Evolutionary conservation across 2,329 filamentous ascomycete species (phyloP).

Genomic region (Arthrobotrys musiformis): DNA sequence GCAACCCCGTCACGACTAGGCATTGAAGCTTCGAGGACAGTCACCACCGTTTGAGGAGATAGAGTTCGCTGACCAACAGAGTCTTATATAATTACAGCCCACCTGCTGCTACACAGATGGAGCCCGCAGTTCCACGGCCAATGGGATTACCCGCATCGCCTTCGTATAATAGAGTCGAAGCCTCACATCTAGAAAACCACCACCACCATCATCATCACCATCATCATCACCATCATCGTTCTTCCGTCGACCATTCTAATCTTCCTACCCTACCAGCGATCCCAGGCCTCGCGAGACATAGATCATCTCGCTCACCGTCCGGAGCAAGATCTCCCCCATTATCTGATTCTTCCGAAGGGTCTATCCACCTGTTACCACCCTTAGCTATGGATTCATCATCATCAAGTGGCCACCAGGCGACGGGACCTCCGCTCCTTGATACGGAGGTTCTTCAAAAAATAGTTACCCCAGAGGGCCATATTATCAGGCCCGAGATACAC

Average conservation of each 20-base stretch:
- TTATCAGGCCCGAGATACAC: constrained; percentile 77
- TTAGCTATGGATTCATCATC: constrained; percentile 41
- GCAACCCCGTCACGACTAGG: not conserved
- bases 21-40: not conserved
- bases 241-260: constrained; percentile 48
- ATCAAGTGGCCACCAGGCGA: constrained; percentile 60
- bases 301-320: constrained; percentile 52
- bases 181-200: constrained; percentile 31
- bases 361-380: constrained; percentile 57
- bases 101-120: constrained; percentile 53
- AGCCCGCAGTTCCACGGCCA: constrained; percentile 48
- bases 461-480: constrained; percentile 69
- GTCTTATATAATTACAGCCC: constrained; percentile 53
- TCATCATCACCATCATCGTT: constrained; percentile 33
- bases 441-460: constrained; percentile 71
- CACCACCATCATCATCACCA: constrained; percentile 14
- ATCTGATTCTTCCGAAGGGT: constrained; percentile 50
- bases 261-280: constrained; percentile 36
- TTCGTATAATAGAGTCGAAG: constrained; percentile 43
- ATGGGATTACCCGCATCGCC: constrained; percentile 50
- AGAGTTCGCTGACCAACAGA: constrained; percentile 27
- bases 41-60: not conserved
- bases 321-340: constrained; percentile 47
- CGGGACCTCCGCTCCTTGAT: constrained; percentile 68
- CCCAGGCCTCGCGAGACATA: constrained; percentile 45